A percentile compares a stretch with the other conserved stretches of the same genome.
These are phyloP conservation scores for Blastomyces emzantsi DNA, from an alignment of 2,329 filamentous ascomycete genomes.

Conservation along the genomic window DNA sequence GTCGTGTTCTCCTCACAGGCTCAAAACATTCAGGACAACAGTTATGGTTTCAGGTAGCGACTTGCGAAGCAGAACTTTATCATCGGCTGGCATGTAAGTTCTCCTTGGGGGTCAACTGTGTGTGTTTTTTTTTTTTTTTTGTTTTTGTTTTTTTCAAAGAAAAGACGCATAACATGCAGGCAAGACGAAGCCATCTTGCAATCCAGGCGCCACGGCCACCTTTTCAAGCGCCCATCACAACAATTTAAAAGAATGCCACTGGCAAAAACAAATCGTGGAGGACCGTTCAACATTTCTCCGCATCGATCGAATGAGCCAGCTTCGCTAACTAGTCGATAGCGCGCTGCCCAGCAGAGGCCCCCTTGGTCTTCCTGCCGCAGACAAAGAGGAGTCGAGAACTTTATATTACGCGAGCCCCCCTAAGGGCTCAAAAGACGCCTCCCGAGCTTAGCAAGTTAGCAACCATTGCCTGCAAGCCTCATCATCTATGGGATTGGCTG, in stretches of 20 bases:
- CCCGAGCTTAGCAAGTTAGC: too few relatives aligned
- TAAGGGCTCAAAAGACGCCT: too few relatives aligned
- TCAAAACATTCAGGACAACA: neutral
- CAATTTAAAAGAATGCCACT: neutral
- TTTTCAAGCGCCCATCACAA: neutral
- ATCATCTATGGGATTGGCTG: too few relatives aligned
- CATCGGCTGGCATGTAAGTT: neutral
- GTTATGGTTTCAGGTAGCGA: neutral
- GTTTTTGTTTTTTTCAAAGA: too few relatives aligned
- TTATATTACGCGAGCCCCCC: too few relatives aligned
- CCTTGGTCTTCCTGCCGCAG: too few relatives aligned
- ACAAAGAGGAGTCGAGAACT: too few relatives aligned
- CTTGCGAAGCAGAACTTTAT: neutral
- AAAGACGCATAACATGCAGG: neutral
- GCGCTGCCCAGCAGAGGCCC: neutral
- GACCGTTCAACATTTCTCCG: neutral
- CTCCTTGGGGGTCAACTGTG: neutral
- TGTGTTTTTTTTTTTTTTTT: too few relatives aligned
- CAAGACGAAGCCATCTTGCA: neutral
- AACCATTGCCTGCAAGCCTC: too few relatives aligned
- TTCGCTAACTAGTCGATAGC: neutral
- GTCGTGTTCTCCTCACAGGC: neutral
- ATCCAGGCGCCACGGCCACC: neutral
- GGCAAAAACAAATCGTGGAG: too few relatives aligned
- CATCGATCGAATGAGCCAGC: neutral